Evolutionary conservation across 805 yeast species (phyloP).

Genomic region (Schwanniomyces sp.): DNA sequence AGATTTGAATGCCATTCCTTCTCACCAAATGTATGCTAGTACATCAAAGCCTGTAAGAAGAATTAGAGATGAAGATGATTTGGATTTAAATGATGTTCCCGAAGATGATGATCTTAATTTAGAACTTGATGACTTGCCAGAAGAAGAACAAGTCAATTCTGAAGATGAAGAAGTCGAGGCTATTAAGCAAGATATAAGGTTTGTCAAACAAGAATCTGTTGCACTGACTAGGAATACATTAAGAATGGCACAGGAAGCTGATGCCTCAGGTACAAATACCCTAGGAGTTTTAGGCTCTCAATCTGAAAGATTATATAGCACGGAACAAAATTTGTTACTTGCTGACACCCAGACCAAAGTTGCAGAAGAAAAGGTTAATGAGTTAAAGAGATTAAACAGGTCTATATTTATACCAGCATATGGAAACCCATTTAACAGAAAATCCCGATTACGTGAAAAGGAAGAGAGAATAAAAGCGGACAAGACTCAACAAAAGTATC

Average conservation of each 20-base stretch:
- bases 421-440: conserved; percentile 84
- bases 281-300: conserved; percentile 94
- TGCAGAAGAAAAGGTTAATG: conserved; percentile 80
- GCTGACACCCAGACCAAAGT: conserved; percentile 80
- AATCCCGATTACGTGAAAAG: conserved; percentile 67
- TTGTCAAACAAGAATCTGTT: conserved; percentile 83
- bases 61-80: conserved; percentile 19
- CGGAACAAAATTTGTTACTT: conserved; percentile 73
- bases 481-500: conserved; percentile 59
- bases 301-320: conserved; percentile 76
- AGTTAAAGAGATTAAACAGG: conserved; percentile 76
- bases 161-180: conserved; percentile 91
- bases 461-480: conserved; percentile 68
- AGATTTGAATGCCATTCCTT: conserved; percentile 40
- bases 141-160: conserved; percentile 42
- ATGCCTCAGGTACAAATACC: conserved; percentile 59
- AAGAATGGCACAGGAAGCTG: conserved; percentile 49
- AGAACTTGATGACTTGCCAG: conserved; percentile 35
- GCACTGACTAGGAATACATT: conserved; percentile 84
- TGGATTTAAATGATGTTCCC: conserved; percentile 34
- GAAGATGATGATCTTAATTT: conserved; percentile 42
- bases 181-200: conserved; percentile 77
- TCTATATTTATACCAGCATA: conserved; percentile 75
- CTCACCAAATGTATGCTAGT: conserved; percentile 20
- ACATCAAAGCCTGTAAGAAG: conserved; percentile 21